Conservation (phyloP, 169 alveolate genomes). For the Plasmodium vivax region DNA sequence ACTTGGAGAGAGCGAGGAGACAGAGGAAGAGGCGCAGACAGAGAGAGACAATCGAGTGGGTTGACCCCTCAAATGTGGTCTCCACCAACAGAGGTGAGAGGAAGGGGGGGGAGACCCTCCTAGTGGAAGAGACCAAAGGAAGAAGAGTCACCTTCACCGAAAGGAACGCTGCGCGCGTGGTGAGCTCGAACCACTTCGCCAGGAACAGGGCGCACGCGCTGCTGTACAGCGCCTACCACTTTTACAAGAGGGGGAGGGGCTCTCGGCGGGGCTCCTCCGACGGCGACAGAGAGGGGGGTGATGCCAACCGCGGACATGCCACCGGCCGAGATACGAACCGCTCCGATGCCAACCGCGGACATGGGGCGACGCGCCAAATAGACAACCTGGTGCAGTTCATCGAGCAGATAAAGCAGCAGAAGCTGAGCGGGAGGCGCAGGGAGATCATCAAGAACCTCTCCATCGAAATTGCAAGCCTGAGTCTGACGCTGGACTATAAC, state of each 20-base stretch:
- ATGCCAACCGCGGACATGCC: too few species aligned
- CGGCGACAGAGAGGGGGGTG: too few species aligned
- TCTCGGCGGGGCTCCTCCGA: neutral
- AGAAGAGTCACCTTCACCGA: slow-evolving; percentile 1
- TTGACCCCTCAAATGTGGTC: neutral
- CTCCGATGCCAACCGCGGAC: neutral
- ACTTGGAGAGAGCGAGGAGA: neutral
- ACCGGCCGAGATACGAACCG: too few species aligned
- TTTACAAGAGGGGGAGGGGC: slow-evolving; percentile 15
- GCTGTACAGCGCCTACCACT: slow-evolving; percentile 24
- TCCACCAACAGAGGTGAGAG: neutral
- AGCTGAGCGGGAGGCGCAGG: neutral
- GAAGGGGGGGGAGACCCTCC: neutral
- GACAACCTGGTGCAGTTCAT: slow-evolving; percentile 32
- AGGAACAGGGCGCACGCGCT: slow-evolving; percentile 27
- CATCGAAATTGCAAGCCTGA: slow-evolving; percentile 51
- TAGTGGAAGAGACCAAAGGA: neutral
- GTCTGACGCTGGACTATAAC: slow-evolving; percentile 33
- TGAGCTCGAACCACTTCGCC: slow-evolving; percentile 7
- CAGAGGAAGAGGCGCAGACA: neutral
- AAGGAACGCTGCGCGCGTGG: neutral
- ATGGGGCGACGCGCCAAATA: neutral
- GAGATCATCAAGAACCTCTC: slow-evolving; percentile 24
- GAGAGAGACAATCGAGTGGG: neutral
- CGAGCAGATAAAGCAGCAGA: slow-evolving; percentile 40